These are phyloP conservation scores for Torulaspora maleeae DNA, from an alignment of 805 yeast species.

Conservation along the genomic window DNA sequence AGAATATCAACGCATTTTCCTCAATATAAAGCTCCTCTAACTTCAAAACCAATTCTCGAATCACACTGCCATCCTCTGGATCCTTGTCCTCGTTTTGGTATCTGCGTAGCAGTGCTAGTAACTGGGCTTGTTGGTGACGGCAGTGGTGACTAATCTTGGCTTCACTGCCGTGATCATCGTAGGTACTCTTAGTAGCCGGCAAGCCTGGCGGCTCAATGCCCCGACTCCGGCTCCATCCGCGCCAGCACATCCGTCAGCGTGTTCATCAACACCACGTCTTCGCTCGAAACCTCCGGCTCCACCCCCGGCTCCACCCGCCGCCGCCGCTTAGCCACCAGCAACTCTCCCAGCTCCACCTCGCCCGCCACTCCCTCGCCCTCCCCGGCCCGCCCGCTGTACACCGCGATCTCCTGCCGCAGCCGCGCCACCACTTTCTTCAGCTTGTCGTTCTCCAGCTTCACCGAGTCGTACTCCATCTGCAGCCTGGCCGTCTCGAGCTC, in stretches of 20 bases:
- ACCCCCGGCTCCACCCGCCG: conserved; percentile 2
- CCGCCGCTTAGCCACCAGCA: conserved; percentile 14
- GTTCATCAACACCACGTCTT: conserved; percentile 25
- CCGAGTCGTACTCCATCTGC: conserved; percentile 24
- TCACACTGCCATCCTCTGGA: conserved; percentile 38
- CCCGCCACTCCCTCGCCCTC: too few relatives aligned
- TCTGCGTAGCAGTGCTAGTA: too few relatives aligned
- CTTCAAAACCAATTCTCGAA: conserved; percentile 40
- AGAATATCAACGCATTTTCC: conserved; percentile 68
- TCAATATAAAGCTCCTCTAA: conserved; percentile 64
- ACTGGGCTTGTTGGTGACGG: too few relatives aligned
- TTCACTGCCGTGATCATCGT: too few relatives aligned
- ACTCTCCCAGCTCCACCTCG: conserved; percentile 16
- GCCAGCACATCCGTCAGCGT: conserved; percentile 25
- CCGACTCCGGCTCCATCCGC: conserved; percentile 26
- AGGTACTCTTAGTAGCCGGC: too few relatives aligned
- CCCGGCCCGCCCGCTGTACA: conserved; percentile 18
- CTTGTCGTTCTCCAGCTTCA: conserved; percentile 27
- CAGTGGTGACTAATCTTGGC: too few relatives aligned
- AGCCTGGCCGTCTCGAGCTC: conserved; percentile 21
- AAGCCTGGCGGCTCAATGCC: too few relatives aligned
- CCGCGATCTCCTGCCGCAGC: conserved; percentile 24
- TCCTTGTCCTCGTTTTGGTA: conserved; percentile 46
- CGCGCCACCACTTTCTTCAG: conserved; percentile 23
- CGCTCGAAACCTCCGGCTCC: conserved; percentile 14